Conservation (phyloP, 164 flowering plant species). For the Chimonanthus praecox region DNA sequence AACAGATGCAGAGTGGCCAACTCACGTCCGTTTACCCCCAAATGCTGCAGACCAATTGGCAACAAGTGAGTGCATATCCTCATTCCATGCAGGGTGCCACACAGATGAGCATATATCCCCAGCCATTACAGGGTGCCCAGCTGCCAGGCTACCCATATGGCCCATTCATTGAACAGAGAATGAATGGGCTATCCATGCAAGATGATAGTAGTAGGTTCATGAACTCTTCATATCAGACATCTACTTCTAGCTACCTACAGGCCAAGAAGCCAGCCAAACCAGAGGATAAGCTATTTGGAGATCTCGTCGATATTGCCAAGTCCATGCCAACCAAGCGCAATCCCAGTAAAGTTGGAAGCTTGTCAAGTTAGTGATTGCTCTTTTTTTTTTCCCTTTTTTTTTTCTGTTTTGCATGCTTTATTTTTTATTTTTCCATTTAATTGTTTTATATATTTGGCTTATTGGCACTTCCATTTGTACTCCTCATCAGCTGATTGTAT, state of each 20-base stretch:
- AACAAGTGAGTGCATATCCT: constrained; percentile 16
- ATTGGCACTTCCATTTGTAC: constrained; percentile 5
- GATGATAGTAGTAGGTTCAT: constrained; percentile 37
- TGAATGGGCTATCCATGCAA: constrained; percentile 64
- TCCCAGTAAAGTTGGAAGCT: constrained; percentile 53
- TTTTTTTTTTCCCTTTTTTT: constrained; percentile 10
- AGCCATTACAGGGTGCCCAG: constrained; percentile 58
- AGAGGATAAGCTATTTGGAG: constrained; percentile 94
- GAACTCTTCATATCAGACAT: constrained; percentile 31
- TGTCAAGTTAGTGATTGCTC: constrained; percentile 29
- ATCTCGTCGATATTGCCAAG: constrained; percentile 79
- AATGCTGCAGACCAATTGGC: constrained; percentile 21
- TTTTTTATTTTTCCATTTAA: constrained; percentile 10
- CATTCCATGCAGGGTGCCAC: constrained; percentile 34
- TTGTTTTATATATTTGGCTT: constrained; percentile 6
- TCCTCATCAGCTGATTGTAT: constrained; percentile 6
- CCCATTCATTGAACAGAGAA: constrained; percentile 36
- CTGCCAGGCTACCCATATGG: constrained; percentile 57
- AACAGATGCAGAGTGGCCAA: constrained; percentile 29
- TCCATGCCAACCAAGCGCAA: constrained; percentile 46
- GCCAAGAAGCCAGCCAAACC: constrained; percentile 64
- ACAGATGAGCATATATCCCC: constrained; percentile 42
- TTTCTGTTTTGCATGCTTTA: background rate
- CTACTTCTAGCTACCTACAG: constrained; percentile 41
- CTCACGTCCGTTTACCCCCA: constrained; percentile 37